These are phyloP conservation scores for Uncinocarpus reesii DNA, from an alignment of 2,329 filamentous ascomycete species.

Conservation along the genomic window DNA sequence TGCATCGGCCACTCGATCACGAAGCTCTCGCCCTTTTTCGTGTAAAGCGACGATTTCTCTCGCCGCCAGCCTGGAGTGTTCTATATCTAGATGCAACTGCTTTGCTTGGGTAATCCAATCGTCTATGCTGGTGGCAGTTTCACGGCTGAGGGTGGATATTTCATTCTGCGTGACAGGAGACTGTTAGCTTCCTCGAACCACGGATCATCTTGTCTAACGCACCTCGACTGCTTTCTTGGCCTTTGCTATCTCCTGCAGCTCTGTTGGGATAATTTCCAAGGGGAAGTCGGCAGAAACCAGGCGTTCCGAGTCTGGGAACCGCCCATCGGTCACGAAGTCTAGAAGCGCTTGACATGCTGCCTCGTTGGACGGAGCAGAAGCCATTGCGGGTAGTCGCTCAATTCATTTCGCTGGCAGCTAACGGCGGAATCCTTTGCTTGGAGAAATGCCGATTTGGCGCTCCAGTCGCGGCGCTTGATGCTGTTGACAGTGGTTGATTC, in stretches of 20 bases:
- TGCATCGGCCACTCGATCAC: constrained; percentile 54
- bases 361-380: constrained; percentile 30
- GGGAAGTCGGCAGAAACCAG: constrained; percentile 46
- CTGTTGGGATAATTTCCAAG: constrained; percentile 38
- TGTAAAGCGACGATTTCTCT: constrained; percentile 70
- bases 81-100: constrained; percentile 74
- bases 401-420: background rate
- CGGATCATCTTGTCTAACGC: constrained; percentile 11
- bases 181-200: constrained; percentile 3
- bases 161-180: constrained; percentile 46
- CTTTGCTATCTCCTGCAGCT: constrained; percentile 43
- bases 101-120: constrained; percentile 79
- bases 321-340: constrained; percentile 49
- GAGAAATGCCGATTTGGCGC: no score
- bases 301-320: constrained; percentile 48
- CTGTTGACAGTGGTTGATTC: no score
- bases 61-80: constrained; percentile 66
- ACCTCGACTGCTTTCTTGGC: constrained; percentile 48
- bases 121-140: constrained; percentile 68
- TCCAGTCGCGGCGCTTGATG: no score
- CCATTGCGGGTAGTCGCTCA: constrained; percentile 18
- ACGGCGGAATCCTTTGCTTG: background rate
- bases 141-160: constrained; percentile 64
- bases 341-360: constrained; percentile 52
- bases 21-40: constrained; percentile 55